These are phyloP conservation scores for Talaromyces amestolkiae DNA, from an alignment of 2,329 filamentous ascomycete species.

Conservation along the genomic window DNA sequence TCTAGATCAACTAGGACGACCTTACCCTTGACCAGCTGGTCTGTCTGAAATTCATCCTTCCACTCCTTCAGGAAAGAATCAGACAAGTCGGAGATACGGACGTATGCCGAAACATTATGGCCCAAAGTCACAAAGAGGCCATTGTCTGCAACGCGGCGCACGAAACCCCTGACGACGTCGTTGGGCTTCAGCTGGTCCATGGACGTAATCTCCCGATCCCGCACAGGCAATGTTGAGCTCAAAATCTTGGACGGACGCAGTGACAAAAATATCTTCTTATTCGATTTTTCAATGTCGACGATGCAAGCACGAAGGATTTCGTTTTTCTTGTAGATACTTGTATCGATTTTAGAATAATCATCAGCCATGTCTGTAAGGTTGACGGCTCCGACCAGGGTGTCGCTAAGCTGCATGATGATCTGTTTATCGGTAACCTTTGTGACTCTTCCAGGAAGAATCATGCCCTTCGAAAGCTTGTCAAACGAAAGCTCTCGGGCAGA, in stretches of 20 bases:
- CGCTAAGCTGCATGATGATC: constrained; percentile 80
- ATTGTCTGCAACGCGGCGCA: constrained; percentile 85
- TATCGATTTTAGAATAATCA: constrained; percentile 77
- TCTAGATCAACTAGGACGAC: constrained; percentile 68
- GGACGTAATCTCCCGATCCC: constrained; percentile 74
- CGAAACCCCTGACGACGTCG: constrained; percentile 82
- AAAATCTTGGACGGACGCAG: constrained; percentile 83
- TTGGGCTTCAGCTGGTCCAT: constrained; percentile 70
- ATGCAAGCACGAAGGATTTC: constrained; percentile 86
- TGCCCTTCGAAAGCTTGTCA: constrained; percentile 70
- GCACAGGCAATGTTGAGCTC: constrained; percentile 76
- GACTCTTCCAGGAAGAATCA: constrained; percentile 77
- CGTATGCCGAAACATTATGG: constrained; percentile 74
- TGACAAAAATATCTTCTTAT: constrained; percentile 81
- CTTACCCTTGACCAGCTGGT: constrained; percentile 87
- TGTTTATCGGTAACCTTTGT: constrained; percentile 83
- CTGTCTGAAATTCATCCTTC: constrained; percentile 83
- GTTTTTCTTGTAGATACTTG: constrained; percentile 73
- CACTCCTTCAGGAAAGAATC: constrained; percentile 92
- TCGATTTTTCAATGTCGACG: constrained; percentile 72
- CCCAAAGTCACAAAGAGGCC: constrained; percentile 85
- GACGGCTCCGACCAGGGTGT: constrained; percentile 74
- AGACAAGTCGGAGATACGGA: constrained; percentile 83
- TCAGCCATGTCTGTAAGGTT: constrained; percentile 81
- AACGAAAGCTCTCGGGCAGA: constrained; percentile 61